Percentiles rank a stretch among this genome's conserved stretches.
Conservation (phyloP, 2,329 filamentous ascomycete genomes). For the Huntiella savannae region DNA sequence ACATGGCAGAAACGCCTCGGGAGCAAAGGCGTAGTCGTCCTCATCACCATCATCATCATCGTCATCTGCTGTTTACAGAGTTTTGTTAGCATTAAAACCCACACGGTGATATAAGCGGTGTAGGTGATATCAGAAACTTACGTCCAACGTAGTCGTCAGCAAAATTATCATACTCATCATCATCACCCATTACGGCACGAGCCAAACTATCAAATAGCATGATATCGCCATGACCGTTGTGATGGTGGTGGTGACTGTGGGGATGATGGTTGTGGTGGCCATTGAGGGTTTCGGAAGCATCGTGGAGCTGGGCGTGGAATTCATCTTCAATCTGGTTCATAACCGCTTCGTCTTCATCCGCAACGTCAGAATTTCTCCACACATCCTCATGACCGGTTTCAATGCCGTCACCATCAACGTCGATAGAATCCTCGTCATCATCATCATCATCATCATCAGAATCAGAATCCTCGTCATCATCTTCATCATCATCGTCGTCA, state of each 20-base stretch:
- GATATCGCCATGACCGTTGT: constrained; percentile 22
- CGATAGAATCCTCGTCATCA: constrained; percentile 37
- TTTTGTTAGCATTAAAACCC: constrained; percentile 13
- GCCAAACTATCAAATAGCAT: constrained; percentile 34
- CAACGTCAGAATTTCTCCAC: constrained; percentile 41
- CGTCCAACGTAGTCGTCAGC: not conserved
- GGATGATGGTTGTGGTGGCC: constrained; percentile 8
- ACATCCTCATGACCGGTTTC: constrained; percentile 34
- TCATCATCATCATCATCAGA: constrained; percentile 27
- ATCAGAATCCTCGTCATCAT: constrained; percentile 19
- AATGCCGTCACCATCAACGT: constrained; percentile 40
- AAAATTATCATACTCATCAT: constrained; percentile 33
- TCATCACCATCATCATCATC: constrained; percentile 56
- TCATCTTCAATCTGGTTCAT: constrained; percentile 36
- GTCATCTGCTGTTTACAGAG: constrained; percentile 20
- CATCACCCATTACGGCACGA: constrained; percentile 29
- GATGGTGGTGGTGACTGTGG: constrained; percentile 5
- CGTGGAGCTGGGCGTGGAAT: constrained; percentile 30
- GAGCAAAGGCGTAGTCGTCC: constrained; percentile 42
- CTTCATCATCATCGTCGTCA: constrained; percentile 31
- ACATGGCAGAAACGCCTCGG: constrained; percentile 31
- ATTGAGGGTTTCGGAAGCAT: constrained; percentile 19
- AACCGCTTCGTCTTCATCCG: constrained; percentile 32
- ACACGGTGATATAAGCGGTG: too few species aligned
- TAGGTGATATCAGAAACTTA: too few species aligned